A percentile compares a stretch with the other conserved stretches of the same genome.
Evolutionary conservation across 192 early-diverging fungal species (phyloP).

Genomic region (Dimargaris verticillata): DNA sequence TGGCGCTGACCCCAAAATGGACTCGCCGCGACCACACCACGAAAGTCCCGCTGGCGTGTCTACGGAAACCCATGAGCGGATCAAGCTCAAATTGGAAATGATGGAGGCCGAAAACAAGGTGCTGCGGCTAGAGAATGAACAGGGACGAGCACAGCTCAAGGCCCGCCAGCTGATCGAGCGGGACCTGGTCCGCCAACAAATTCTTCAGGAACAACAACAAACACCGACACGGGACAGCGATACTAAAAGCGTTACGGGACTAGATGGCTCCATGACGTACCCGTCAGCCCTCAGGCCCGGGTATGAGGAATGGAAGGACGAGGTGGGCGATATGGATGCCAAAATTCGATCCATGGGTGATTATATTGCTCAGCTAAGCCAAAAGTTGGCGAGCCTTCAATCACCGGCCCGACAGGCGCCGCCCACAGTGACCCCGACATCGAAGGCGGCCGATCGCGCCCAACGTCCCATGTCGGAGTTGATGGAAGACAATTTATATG

Average conservation of each 20-base stretch:
- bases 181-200: conserved; percentile 15
- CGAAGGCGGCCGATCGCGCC: background rate
- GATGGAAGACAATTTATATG: background rate
- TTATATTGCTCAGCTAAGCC: background rate
- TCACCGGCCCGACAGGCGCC: background rate
- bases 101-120: conserved; percentile 54
- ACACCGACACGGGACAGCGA: background rate
- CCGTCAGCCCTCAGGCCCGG: background rate
- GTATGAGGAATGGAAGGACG: background rate
- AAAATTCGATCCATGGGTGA: background rate
- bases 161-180: conserved; percentile 38
- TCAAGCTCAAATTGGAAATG: conserved; percentile 44
- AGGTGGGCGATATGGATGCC: background rate
- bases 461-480: background rate
- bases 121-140: conserved; percentile 44
- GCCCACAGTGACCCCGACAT: background rate
- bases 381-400: background rate
- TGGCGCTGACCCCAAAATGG: background rate
- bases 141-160: conserved; percentile 35
- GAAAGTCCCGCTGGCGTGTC: conserved; percentile 3
- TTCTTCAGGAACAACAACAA: background rate
- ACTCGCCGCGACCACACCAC: conserved; percentile 8
- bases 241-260: background rate
- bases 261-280: background rate
- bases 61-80: conserved; percentile 26